Evolutionary conservation across 2,329 filamentous ascomycete species (phyloP).

Genomic region (Diaporthe ilicicola): DNA sequence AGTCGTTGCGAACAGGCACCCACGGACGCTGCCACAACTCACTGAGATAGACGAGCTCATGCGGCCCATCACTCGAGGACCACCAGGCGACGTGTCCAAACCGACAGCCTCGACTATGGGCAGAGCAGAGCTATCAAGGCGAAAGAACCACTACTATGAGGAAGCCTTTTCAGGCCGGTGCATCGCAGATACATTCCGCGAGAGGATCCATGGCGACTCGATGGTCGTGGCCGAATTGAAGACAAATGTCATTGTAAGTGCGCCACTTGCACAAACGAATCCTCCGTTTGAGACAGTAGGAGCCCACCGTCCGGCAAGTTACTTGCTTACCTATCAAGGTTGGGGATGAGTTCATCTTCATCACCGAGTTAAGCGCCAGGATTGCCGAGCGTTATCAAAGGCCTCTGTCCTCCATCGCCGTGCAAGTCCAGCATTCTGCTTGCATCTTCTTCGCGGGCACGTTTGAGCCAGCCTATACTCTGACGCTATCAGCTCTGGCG

Average conservation of each 20-base stretch:
- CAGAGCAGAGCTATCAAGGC: slow-evolving; percentile 45
- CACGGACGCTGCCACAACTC: slow-evolving; percentile 41
- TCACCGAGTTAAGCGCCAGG: slow-evolving; percentile 76
- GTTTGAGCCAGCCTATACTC: slow-evolving; percentile 81
- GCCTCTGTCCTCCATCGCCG: slow-evolving; percentile 75
- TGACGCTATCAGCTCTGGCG: slow-evolving; percentile 77
- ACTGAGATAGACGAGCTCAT: slow-evolving; percentile 48
- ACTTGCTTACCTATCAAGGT: slow-evolving; percentile 62
- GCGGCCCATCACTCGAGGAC: slow-evolving; percentile 49
- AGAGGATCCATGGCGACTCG: slow-evolving; percentile 61
- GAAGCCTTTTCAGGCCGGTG: slow-evolving; percentile 47
- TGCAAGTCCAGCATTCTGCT: slow-evolving; percentile 78
- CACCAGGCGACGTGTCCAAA: slow-evolving; percentile 48
- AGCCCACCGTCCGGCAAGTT: background rate
- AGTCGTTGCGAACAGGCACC: slow-evolving; percentile 36
- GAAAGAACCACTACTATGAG: slow-evolving; percentile 56
- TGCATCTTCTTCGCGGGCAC: slow-evolving; percentile 79
- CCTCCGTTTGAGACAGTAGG: no score
- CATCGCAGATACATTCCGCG: slow-evolving; percentile 48
- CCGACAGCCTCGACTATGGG: slow-evolving; percentile 42
- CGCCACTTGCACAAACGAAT: no score
- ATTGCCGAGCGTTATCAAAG: slow-evolving; percentile 80
- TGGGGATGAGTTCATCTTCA: slow-evolving; percentile 77
- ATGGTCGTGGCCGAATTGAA: slow-evolving; percentile 71
- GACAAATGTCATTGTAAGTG: slow-evolving; percentile 69